phyloP scores from a whole-genome alignment of 2,329 filamentous ascomycete genomes.

The Ophiosphaerella narmari region DNA sequence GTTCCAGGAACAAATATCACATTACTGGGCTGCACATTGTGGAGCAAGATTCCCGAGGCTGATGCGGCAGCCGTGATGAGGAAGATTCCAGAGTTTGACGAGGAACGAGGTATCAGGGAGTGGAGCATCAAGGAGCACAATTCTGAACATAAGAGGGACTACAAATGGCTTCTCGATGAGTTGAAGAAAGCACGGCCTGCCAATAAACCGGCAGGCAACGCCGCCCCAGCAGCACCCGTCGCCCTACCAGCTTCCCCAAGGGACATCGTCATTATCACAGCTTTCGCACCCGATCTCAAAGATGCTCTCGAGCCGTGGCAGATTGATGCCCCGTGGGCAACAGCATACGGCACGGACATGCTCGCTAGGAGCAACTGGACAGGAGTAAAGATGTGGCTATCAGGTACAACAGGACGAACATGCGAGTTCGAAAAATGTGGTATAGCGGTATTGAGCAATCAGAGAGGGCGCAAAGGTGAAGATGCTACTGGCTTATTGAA shows the following conservation, averaged over 20 bases:
- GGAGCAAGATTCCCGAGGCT: conserved; percentile 55
- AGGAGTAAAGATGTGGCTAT: conserved; percentile 50
- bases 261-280: conserved; percentile 58
- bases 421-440: conserved; percentile 46
- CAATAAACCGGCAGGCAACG: conserved; percentile 9
- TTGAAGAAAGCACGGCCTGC: conserved; percentile 28
- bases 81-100: conserved; percentile 59
- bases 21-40: conserved; percentile 63
- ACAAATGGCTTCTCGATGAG: conserved; percentile 55
- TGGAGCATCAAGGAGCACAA: conserved; percentile 61
- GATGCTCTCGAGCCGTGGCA: conserved; percentile 58
- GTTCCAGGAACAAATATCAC: conserved; percentile 51
- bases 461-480: conserved; percentile 48
- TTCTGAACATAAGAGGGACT: conserved; percentile 52
- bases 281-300: conserved; percentile 61
- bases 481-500: conserved; percentile 29
- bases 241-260: conserved; percentile 3
- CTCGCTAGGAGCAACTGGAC: conserved; percentile 51
- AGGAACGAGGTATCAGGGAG: conserved; percentile 48
- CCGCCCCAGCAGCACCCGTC: conserved; percentile 6
- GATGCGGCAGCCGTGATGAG: conserved; percentile 47
- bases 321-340: conserved; percentile 51
- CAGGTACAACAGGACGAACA: conserved; percentile 53
- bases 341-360: conserved; percentile 61
- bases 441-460: conserved; percentile 50